Base-by-base conservation (phyloP, 2,329 filamentous ascomycete species). In the Emmonsiellopsis sp. region DNA sequence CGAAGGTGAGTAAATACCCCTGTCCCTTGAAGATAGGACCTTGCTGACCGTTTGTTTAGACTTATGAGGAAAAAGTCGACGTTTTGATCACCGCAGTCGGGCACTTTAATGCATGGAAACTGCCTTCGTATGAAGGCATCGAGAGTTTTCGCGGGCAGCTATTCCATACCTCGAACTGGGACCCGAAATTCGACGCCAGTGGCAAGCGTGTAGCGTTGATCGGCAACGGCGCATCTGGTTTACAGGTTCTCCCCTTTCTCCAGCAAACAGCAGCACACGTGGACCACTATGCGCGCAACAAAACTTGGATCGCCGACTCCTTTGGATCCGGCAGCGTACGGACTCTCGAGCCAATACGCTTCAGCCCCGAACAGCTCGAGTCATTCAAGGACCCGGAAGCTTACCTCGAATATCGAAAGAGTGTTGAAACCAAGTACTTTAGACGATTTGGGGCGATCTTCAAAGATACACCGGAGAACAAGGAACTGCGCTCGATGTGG, bases 221-320 rank as follows among this genome's bases (percentile, higher is more conserved):
- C 43, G 81, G 81, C n/a, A 84, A 83, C 51, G 81, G 81, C 2
- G 79, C 81, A 4, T 80, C 76, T 5, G 82, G 81, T 0, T 76
- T 84, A 31, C 82, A 85, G 36, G 66, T 70, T 1, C 61, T 74
- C 8, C 70, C 71, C 0, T 68, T 66, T 1, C 64, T 73, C 42
- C 70, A 74, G 51, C 67, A 65, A 6, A 58, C 69, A 5, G 70
- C 66, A 7, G 58, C 57, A 1, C 77, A 73, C 2, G 69, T 87
- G 0, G 81, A 86, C 57, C 81, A 85, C 64, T 87, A 86, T 57
- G 81, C 77, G 1, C 73, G 84, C 8, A 83, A 78, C 59, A 77
- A 73, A 34, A 87, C 84, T 0, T 88, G 85, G 85, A 81, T 87
- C 32, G 81, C 84, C 0, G 75, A 79, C 1, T 80, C 81, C 0